Conservation (phyloP, 352 stramenopile genomes). For the Elongisporangium prolatum region DNA sequence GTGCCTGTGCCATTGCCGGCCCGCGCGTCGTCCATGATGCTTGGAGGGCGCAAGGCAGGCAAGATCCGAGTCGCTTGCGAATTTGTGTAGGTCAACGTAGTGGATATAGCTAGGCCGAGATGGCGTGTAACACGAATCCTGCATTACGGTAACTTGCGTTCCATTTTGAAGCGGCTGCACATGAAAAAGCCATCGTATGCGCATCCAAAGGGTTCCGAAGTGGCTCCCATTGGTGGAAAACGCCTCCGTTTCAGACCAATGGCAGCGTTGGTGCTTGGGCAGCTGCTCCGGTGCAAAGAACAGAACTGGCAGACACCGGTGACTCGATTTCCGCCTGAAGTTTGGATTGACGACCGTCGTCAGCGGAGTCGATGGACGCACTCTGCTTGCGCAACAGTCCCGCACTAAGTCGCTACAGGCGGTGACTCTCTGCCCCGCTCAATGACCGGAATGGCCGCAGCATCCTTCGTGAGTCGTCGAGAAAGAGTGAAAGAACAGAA, state of each 20-base stretch:
- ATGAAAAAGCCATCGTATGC: neutral
- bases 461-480: neutral
- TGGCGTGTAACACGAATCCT: neutral
- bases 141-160: neutral
- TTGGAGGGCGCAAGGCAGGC: constrained; percentile 15
- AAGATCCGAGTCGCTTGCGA: constrained; percentile 20
- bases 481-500: neutral
- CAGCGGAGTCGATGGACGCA: neutral
- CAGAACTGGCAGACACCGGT: neutral
- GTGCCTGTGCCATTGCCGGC: neutral
- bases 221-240: neutral
- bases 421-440: neutral
- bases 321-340: neutral
- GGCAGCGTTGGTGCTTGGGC: neutral
- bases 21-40: neutral
- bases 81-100: constrained; percentile 9
- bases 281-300: neutral
- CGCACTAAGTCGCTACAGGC: neutral
- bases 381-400: neutral
- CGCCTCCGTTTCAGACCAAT: neutral
- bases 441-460: neutral
- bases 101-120: neutral
- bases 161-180: neutral
- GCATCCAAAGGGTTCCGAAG: neutral
- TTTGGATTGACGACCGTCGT: neutral